Base-by-base conservation (phyloP, 805 yeast species). In the Wickerhamiella azymoides region DNA sequence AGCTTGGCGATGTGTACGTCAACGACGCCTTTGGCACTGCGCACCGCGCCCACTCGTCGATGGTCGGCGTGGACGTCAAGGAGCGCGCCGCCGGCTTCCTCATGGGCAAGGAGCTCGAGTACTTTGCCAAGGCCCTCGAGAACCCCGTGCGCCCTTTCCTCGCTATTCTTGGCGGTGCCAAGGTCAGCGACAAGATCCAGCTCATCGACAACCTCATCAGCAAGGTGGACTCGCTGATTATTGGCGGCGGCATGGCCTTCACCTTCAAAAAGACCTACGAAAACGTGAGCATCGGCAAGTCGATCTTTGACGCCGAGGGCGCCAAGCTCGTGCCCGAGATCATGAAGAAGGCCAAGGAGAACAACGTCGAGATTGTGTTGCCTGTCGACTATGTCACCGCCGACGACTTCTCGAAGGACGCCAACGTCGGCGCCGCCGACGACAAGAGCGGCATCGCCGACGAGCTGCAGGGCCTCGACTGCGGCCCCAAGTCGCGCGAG, bases 181-280 rank as follows among this genome's bases (percentile, higher is more conserved):
- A 92, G 79, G 97, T 92, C 57, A 82, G 94, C 56, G 98, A 92
- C 72, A 92, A 92, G 81, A 92, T 92, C 64, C 96, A 85, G 74
- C 79, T 92, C 71, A 92, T 92, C 63, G 97, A 92, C 74, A 92
- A 88, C 62, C 57, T 67, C 45, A 77, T 89, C 62, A 92, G 89
- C 76, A 92, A 92, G 79, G 97, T 92, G 62, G 82, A 92, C 71
- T 70, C 80, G 54, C 75, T 92, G 66, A 85, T 92, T 71, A 79
- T 92, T 62, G 97, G 98, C 67, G 98, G 98, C 73, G 98, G 98
- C 73, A 92, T 92, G 98, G 92, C 98, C 52, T 92, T 89, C 82
- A 92, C 98, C 60, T 92, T 92, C 80, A 85, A 84, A 78, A 92
- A 92, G 77, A 82, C 89, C 46, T 63, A 85, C 53, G 83, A 85